Evolutionary conservation across 495 filamentous ascomycete genomes (phyloP), one percentile per base, ranked within the genome.

Genomic region (Pyrenula massariospora): DNA sequence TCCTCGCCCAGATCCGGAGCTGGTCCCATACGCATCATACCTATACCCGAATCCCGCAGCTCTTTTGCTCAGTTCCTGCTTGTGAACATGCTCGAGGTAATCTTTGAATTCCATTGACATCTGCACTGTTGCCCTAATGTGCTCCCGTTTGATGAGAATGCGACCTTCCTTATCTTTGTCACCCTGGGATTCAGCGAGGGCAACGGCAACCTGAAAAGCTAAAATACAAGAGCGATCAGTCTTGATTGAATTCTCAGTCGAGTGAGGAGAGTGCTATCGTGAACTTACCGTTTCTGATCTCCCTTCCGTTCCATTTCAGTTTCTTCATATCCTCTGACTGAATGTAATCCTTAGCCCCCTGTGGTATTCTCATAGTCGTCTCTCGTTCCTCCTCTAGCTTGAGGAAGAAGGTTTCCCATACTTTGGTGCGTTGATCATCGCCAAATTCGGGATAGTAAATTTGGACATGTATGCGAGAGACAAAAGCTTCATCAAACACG

Each of bases 391-490:
- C 25, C 11, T 51, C 56, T 31, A 67, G 12, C 24, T 60, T 65
- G 10, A 55, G 25, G 48, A 65, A 65, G 54, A 58, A 69, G 15
- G 3, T 63, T 48, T 50, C n/a, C 57, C 59, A 59, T 2, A 61
- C 36, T 22, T 53, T 23, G 12, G 10, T 22, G 8, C 48, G 53
- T 2, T 54, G 24, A 1, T 54, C 53, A 49, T 59, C 48, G 15
- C 3, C 54, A 22, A 59, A 54, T 2, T 55, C 47, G 19, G 12
- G n/a, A n/a, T n/a, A n/a, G n/a, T n/a, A n/a, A n/a, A n/a, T n/a
- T n/a, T n/a, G n/a, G n/a, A n/a, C n/a, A 25, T 73, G 66, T 76
- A 70, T 12, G 72, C 77, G 58, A n/a, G 53, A 59, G 10, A 64
- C 56, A 51, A 70, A 66, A 2, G 67, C 67, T n/a, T 68, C 64